Base-by-base conservation (phyloP, 345 rosid genomes). In the Eucalyptus pauciflora region DNA sequence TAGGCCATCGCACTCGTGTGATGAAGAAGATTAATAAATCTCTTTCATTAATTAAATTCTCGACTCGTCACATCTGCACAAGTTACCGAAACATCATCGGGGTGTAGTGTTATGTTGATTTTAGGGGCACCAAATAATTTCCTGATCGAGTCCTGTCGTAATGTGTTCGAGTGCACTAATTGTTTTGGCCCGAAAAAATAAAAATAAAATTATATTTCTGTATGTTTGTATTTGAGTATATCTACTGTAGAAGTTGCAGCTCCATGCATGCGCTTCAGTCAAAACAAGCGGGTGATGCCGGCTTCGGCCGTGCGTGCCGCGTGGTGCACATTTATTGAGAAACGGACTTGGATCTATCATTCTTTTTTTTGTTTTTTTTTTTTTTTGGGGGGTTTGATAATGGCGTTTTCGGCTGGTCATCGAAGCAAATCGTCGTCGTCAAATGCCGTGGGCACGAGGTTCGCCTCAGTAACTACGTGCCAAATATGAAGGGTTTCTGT, bases 1-100 rank as follows among this genome's bases (percentile, higher is more conserved):
- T 0, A 69, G 45, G 11, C 13, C 41, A 4, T 15, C 3, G 79
- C 1, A 1, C 41, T 7, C 37, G 2, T n/a, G 41, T 31, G 0
- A 62, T 6, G 71, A 62, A 62, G 20, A 67, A 67, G 10, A 33
- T 17, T 71, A 33, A 71, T 17, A 8, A 71, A 33, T 33, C 1
- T 0, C 7, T 52, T 52, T 52, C 20, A 52, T 52, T 33, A 33
- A 18, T 71, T 71, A 71, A 71, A 37, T 33, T 71, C 8, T 18
- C 13, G 4, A 71, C 2, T 41, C 1, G 8, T 41, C 48, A 0
- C 22, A 2, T 41, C 7, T n/a, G 16, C 48, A 22, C 0, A 0
- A 41, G 0, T 41, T 76, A 41, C 0, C 15, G 2, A 41, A 76
- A 76, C 24, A 20, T 37, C 48, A 20, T 1, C 1, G 1, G 7